Evolutionary conservation across 2,329 filamentous ascomycete genomes (phyloP).

Genomic region (Fusarium secorum): DNA sequence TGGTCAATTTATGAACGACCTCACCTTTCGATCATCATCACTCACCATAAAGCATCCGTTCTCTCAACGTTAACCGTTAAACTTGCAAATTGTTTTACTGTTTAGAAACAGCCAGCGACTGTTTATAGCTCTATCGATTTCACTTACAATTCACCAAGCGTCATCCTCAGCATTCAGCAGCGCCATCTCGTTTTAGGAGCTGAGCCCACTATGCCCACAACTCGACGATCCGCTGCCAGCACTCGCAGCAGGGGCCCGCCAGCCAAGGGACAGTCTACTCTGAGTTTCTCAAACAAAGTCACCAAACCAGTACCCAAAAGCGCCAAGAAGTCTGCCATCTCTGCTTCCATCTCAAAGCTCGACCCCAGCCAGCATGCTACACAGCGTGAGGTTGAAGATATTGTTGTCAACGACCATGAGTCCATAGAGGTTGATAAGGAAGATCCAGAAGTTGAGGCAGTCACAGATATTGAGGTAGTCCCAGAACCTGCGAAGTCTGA

Average conservation of each 20-base stretch:
- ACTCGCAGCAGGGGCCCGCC: constrained; percentile 47
- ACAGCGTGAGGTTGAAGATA: constrained; percentile 26
- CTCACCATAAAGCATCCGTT: neutral
- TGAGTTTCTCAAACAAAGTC: constrained; percentile 64
- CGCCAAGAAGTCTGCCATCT: constrained; percentile 54
- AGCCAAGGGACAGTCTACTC: constrained; percentile 59
- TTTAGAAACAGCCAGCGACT: neutral
- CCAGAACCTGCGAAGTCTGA: constrained; percentile 55
- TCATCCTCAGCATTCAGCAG: neutral
- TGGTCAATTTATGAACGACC: neutral
- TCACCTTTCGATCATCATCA: constrained; percentile 6
- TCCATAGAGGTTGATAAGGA: constrained; percentile 36
- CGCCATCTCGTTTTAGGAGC: neutral
- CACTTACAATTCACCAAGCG: neutral
- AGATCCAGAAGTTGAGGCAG: constrained; percentile 17
- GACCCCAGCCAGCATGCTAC: constrained; percentile 40
- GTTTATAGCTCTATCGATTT: neutral
- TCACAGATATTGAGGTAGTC: constrained; percentile 28
- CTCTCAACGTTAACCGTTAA: neutral
- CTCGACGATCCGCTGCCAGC: constrained; percentile 57
- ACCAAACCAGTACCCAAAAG: constrained; percentile 62
- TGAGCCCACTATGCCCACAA: constrained; percentile 55
- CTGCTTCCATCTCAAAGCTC: constrained; percentile 48
- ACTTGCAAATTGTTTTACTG: neutral
- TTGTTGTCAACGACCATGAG: constrained; percentile 25